A percentile compares a stretch with the other conserved stretches of the same genome.
phyloP scores from a whole-genome alignment of 257 asterid genomes.

The Salvia hispanica region DNA sequence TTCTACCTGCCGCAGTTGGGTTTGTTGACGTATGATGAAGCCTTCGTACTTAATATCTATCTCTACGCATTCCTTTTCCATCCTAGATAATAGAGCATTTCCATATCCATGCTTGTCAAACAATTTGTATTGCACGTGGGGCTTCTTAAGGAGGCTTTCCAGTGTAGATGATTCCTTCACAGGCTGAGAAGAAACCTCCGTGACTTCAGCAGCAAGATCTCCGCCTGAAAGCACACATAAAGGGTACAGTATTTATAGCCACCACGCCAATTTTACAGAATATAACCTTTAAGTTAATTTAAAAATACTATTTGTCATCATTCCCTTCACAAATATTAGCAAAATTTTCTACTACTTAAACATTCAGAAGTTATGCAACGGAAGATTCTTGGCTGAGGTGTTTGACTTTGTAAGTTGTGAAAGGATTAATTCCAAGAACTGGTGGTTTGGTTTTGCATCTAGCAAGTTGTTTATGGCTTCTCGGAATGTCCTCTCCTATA shows the following conservation, averaged over 20 bases:
- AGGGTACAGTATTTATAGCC: neutral
- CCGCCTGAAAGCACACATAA: slow-evolving; percentile 52
- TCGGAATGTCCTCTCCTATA: neutral
- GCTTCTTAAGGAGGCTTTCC: slow-evolving; percentile 94
- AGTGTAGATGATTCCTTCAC: slow-evolving; percentile 80
- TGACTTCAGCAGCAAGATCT: slow-evolving; percentile 77
- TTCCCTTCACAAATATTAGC: neutral
- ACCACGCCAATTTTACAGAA: slow-evolving; percentile 1
- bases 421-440: neutral
- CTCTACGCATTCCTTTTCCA: slow-evolving; percentile 91
- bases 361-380: neutral
- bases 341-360: neutral
- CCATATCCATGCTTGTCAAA: slow-evolving; percentile 95
- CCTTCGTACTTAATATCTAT: slow-evolving; percentile 95
- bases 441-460: neutral
- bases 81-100: slow-evolving; percentile 60
- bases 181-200: slow-evolving; percentile 73
- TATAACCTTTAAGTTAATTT: neutral
- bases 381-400: neutral
- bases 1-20: slow-evolving; percentile 85
- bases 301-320: neutral
- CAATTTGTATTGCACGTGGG: slow-evolving; percentile 73
- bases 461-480: neutral
- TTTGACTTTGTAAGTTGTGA: neutral
- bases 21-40: no score